phyloP scores from a whole-genome alignment of 305 asterid species.

The Fraxinus sp. region DNA sequence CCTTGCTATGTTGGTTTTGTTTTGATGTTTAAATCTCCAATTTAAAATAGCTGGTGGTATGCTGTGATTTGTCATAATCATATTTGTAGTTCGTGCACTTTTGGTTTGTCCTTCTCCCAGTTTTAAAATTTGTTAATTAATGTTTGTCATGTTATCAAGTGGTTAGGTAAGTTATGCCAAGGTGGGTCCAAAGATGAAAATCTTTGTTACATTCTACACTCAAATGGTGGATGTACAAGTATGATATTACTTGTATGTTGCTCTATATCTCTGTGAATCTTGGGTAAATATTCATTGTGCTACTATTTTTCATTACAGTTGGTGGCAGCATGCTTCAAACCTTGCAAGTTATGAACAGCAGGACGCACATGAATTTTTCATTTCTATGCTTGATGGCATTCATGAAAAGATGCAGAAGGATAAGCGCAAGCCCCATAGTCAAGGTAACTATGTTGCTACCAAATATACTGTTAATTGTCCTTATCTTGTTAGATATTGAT shows the following conservation, averaged over 20 bases:
- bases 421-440: slow-evolving; percentile 53
- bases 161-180: not conserved
- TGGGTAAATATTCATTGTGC: slow-evolving; percentile 6
- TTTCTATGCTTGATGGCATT: slow-evolving; percentile 87
- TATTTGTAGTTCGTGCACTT: not conserved
- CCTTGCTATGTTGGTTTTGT: not conserved
- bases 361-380: slow-evolving; percentile 96
- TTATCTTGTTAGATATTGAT: not conserved
- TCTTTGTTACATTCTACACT: not conserved
- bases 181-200: not conserved
- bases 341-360: slow-evolving; percentile 97
- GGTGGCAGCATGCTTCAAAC: slow-evolving; percentile 98
- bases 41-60: not conserved
- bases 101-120: not conserved
- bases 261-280: not conserved
- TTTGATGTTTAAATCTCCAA: not conserved
- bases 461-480: slow-evolving; percentile 8
- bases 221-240: not conserved
- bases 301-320: slow-evolving; percentile 50
- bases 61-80: not conserved
- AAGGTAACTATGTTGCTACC: slow-evolving; percentile 41
- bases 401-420: slow-evolving; percentile 87
- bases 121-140: not conserved
- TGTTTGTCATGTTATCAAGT: not conserved
- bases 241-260: not conserved